Evolutionary conservation across 2,329 filamentous ascomycete species (phyloP), one percentile per base, ranked within the genome.

Genomic region (Rutstroemia sydowiana): DNA sequence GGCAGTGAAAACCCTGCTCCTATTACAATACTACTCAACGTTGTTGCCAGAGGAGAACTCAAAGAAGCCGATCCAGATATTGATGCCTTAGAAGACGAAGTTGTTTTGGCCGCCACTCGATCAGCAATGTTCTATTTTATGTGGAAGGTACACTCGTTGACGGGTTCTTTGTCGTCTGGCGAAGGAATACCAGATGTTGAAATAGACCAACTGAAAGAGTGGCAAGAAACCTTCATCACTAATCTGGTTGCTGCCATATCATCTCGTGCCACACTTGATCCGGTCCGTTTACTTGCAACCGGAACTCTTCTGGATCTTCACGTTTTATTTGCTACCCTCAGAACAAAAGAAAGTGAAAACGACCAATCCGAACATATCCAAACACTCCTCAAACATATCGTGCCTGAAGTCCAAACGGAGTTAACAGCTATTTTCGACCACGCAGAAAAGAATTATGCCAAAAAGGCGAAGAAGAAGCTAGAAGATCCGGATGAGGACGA

Each of bases 91-190:
- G 92, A 97, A 67, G 87, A 93, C 59, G 83, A 88, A 57, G 75
- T 93, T 40, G 83, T 89, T 6, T 75, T 81, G 2, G 85, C 84
- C 61, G 85, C 89, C 28, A 86, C 95, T 62, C 85, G 87, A 58
- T 77, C 84, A 2, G 76, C 86, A 46, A 77, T 90, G 43, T 89
- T 95, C 70, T 97, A 96, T 71, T 95, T 96, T 66, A 88, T 95
- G 82, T 98, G 93, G 93, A 92, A 93, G 65, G 78, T 86, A 20
- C 79, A 81, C 48, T 73, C 76, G 48, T 63, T 88, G 55, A 73
- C 75, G 56, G 72, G 75, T 49, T 68, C 77, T 14, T 68, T 88
- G 32, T 70, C 75, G 14, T 62, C 69, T 9, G 74, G 75, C 23
- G 76, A 81, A 40, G 75, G 73, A 3, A 76, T 88, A 50, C 63